phyloP scores from a whole-genome alignment of 352 stramenopile species.

The Phytopythium cucurbitacearum region DNA sequence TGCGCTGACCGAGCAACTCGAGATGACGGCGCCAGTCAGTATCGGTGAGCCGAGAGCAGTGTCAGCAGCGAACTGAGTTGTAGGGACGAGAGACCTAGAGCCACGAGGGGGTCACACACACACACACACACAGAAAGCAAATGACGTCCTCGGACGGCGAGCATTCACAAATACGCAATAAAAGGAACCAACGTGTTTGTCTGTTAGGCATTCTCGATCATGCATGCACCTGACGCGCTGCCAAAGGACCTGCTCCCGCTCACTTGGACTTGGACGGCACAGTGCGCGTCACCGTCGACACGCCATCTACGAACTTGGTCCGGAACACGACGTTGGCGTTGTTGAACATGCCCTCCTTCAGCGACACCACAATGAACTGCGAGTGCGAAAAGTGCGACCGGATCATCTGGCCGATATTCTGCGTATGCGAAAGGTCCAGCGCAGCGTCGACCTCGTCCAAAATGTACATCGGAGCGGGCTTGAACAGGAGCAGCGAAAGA shows the following conservation, averaged over 20 bases:
- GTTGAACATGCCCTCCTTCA: conserved; percentile 99
- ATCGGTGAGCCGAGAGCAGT: not conserved
- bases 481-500: conserved; percentile 98
- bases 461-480: conserved; percentile 99
- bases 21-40: conserved; percentile 16
- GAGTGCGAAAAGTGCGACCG: conserved; percentile 98
- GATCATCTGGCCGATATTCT: conserved; percentile 99
- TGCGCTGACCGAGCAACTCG: conserved; percentile 35
- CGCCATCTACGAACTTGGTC: conserved; percentile 99
- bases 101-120: no score
- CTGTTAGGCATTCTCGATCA: not conserved
- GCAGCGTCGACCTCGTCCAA: conserved; percentile 99
- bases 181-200: not conserved
- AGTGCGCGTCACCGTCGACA: conserved; percentile 98
- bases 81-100: no score
- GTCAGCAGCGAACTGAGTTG: not conserved
- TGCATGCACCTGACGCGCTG: not conserved
- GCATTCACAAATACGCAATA: no score
- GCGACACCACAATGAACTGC: conserved; percentile 99
- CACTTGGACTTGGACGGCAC: conserved; percentile 59
- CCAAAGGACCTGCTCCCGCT: conserved; percentile 7
- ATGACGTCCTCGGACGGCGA: no score
- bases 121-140: no score
- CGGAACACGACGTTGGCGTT: conserved; percentile 99
- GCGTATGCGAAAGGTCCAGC: conserved; percentile 98